Conservation (phyloP, 2,329 filamentous ascomycete genomes). For the Penicillium sp. region DNA sequence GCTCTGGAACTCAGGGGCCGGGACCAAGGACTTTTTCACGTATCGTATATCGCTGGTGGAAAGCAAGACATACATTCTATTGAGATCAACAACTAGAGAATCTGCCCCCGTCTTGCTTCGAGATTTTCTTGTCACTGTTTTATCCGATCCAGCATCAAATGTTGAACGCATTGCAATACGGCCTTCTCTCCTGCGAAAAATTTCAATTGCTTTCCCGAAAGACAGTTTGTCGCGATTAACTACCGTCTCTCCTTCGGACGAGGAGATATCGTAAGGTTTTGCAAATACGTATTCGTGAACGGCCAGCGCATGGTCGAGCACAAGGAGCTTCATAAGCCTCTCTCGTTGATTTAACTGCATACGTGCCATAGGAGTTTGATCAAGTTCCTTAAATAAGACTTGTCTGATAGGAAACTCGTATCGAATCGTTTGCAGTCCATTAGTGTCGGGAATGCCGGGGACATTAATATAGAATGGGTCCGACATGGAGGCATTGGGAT, state of each 20-base stretch:
- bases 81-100: constrained; percentile 5
- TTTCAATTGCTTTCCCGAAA: constrained; percentile 9
- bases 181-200: background rate
- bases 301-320: constrained; percentile 28
- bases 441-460: constrained; percentile 18
- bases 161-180: background rate
- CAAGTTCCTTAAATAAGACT: constrained; percentile 32
- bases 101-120: background rate
- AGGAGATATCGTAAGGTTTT: constrained; percentile 12
- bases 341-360: constrained; percentile 19
- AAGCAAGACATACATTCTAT: constrained; percentile 22
- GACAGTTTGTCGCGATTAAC: constrained; percentile 21
- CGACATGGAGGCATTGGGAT: constrained; percentile 19
- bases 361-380: constrained; percentile 19
- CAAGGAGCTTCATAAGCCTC: constrained; percentile 35
- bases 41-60: constrained; percentile 15
- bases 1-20: constrained; percentile 8
- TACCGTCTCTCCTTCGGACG: constrained; percentile 16
- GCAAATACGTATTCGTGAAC: constrained; percentile 34
- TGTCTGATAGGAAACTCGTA: constrained; percentile 23
- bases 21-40: constrained; percentile 2
- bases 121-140: background rate
- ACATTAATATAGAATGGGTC: constrained; percentile 33
- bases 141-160: background rate
- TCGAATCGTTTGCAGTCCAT: constrained; percentile 9